A percentile compares a stretch with the other conserved stretches of the same genome.
Conservation (phyloP, 148 eudicot genomes). For the Amaranthus hypochondriacus region DNA sequence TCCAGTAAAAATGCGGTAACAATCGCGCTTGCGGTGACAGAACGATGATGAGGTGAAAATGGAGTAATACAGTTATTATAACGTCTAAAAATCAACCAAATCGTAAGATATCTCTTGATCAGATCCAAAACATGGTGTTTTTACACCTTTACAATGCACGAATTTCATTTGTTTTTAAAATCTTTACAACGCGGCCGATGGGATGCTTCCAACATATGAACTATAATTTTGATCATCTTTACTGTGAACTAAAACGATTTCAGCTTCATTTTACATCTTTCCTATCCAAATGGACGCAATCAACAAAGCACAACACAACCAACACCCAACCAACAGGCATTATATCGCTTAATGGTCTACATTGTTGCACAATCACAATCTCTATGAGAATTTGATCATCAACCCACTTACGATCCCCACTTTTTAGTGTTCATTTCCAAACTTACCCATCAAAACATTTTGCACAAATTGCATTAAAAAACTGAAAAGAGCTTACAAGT, state of each 20-base stretch:
- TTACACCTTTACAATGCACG: too few species aligned
- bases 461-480: not conserved
- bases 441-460: not conserved
- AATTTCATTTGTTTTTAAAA: too few species aligned
- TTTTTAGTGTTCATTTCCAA: not conserved
- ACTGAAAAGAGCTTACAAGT: not conserved
- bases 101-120: too few species aligned
- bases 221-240: slow-evolving; percentile 1
- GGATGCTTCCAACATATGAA: too few species aligned
- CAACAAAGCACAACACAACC: slow-evolving; percentile 22
- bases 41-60: too few species aligned
- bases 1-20: too few species aligned
- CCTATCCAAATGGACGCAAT: slow-evolving; percentile 20
- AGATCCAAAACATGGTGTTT: too few species aligned
- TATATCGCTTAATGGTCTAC: slow-evolving; percentile 11
- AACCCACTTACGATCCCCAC: slow-evolving; percentile 26
- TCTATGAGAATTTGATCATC: slow-evolving; percentile 5
- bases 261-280: slow-evolving; percentile 8
- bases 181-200: too few species aligned
- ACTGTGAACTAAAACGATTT: not conserved
- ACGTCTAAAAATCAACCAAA: too few species aligned
- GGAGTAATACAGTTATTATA: too few species aligned
- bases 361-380: slow-evolving; percentile 18
- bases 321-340: not conserved
- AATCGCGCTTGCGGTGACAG: too few species aligned